Base-by-base conservation (phyloP, 352 stramenopile species). In the Thraustochytrium sp. region DNA sequence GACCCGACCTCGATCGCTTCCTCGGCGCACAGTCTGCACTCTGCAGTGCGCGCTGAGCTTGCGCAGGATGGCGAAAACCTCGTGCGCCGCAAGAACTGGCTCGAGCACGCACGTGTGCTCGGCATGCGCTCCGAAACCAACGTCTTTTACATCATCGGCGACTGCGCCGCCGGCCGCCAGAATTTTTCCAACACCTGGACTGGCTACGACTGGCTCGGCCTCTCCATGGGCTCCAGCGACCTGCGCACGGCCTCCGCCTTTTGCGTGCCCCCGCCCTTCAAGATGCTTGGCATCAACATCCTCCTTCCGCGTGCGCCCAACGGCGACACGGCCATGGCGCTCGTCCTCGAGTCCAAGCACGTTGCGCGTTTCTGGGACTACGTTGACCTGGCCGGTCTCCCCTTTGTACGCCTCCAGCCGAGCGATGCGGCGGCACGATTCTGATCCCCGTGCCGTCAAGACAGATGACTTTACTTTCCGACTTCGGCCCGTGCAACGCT, bases 171-270 rank as follows among this genome's bases (percentile, higher is more conserved):
- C 16, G 59, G 59, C 59, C 16, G 26, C 13, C 59, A 72, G n/a
- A 72, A 21, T 44, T 72, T 72, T 72, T 26, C 40, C 9, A 72
- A 72, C 26, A 72, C 59, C 1, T 72, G 59, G 59, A 16, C 59
- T 1, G 59, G 59, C 8, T 72, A 72, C 59, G n/a, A 72, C n/a
- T 72, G 59, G 59, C 59, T 72, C 36, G 59, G n/a, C n/a, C n/a
- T 72, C 26, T 16, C 42, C 59, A 72, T 72, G 59, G 59, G 59
- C 40, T 21, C 59, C 31, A n/a, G n/a, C n/a, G n/a, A n/a, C 59
- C 59, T 44, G 59, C 59, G 16, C 26, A 26, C 40, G 46, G 59
- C 59, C 40, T 72, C 59, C 13, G 59, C 59, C 11, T 72, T 44
- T 26, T 44, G 42, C 26, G 59, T 72, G 4, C 59, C 59, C 9